Evolutionary conservation across 1,139 yeast species (phyloP), one percentile per base, ranked within the genome.

Genomic region (Suhomyces yuchorum): DNA sequence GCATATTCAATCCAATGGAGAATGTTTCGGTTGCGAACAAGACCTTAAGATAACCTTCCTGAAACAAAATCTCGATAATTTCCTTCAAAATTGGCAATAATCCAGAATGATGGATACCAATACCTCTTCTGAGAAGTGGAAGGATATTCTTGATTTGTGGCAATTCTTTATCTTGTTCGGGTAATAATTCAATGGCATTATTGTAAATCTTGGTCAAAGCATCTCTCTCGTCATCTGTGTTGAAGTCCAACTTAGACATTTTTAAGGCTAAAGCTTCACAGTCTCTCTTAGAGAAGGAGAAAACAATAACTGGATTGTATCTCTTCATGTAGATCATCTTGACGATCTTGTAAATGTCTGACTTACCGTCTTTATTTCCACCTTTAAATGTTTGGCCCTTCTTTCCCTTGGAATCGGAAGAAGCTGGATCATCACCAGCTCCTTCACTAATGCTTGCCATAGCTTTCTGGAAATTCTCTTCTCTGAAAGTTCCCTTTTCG

Each of bases 71-170:
- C 73, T 95, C 99, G 61, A 95, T 93, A 50, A 95, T 93, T 70
- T 95, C 99, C 64, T 95, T 95, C 56, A 95, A 75, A 54, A 95
- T 95, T 8, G 99, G 99, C 54, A 95, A 75, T 49, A 95, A 75
- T 42, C 99, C 99, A 44, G 97, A 90, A 68, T 95, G 99, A 71
- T 95, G 99, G 59, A 95, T 92, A 66, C 99, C 99, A 55, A 95
- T 93, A 61, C 99, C 99, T 68, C 98, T 82, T 66, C 86, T 84
- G 56, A 93, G 74, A 46, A 95, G 72, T 0, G 98, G 98, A 50
- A 91, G 70, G 50, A 93, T 87, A 59, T 90, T 93, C 59, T 89
- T 88, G 59, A 93, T 93, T 67, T 93, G 99, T 1, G 98, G 98
- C 43, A 95, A 75, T 56, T 90, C 96, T 62, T 89, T 84, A 66